These are phyloP conservation scores for Sideroxylon spinosum DNA, from an alignment of 179 eudicot species.

Conservation along the genomic window DNA sequence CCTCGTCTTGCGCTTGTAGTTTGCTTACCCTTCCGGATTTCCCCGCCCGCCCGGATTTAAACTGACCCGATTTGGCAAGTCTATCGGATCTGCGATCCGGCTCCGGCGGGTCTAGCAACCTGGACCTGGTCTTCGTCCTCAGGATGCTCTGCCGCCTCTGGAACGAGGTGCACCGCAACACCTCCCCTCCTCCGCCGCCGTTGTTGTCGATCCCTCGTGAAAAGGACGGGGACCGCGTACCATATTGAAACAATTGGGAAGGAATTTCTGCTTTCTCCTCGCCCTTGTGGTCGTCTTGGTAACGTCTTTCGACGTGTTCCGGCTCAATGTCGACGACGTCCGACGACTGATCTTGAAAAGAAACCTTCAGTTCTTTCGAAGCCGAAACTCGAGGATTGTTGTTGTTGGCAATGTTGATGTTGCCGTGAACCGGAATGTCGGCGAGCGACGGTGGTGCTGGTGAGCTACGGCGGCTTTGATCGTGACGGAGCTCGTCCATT, in stretches of 20 bases:
- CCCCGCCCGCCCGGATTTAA: constrained; percentile 30
- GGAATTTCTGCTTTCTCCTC: constrained; percentile 19
- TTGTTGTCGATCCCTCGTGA: background rate
- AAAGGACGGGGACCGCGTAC: background rate
- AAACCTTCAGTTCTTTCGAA: constrained; percentile 22
- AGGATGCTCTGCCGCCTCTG: constrained; percentile 41
- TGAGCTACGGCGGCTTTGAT: background rate
- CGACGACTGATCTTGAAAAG: constrained; percentile 16
- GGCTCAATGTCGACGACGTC: background rate
- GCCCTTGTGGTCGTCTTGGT: constrained; percentile 9
- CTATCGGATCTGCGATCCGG: constrained; percentile 21
- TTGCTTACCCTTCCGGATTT: constrained; percentile 27
- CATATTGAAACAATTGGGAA: background rate
- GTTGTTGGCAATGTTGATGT: background rate
- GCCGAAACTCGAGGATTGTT: background rate
- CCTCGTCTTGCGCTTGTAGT: background rate
- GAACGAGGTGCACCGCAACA: constrained; percentile 51
- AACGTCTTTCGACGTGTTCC: background rate
- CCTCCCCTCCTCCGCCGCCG: constrained; percentile 32
- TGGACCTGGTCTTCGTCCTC: constrained; percentile 51
- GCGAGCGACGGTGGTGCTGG: background rate
- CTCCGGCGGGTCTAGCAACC: constrained; percentile 56
- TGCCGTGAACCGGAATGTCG: constrained; percentile 7
- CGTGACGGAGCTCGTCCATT: constrained; percentile 6
- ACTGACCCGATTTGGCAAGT: constrained; percentile 30